Percentiles rank a stretch among this genome's conserved stretches.
Evolutionary conservation across 148 eudicot genomes (phyloP).

Genomic region (Suaeda aralocaspica): DNA sequence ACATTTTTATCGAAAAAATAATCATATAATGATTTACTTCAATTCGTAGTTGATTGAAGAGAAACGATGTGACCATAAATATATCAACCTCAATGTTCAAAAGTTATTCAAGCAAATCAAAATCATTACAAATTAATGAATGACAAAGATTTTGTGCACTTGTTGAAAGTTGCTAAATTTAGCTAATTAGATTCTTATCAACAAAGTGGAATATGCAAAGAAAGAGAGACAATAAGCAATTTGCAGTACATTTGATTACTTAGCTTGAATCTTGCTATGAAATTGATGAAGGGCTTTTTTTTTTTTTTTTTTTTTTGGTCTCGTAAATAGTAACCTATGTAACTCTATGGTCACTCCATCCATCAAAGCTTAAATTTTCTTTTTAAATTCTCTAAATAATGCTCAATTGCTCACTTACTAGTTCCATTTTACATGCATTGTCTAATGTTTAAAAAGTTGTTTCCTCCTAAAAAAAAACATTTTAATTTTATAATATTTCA

Average conservation of each 20-base stretch:
- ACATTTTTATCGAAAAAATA: too few relatives aligned
- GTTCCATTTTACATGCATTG: background rate
- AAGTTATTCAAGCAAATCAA: background rate
- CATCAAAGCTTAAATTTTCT: background rate
- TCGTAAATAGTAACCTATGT: slow-evolving; percentile 3
- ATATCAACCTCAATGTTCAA: background rate
- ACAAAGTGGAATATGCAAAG: background rate
- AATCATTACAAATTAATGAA: background rate
- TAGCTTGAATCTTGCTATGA: background rate
- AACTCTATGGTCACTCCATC: slow-evolving; percentile 7
- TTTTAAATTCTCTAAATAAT: background rate
- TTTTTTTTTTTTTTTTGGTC: background rate
- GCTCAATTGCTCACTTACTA: background rate
- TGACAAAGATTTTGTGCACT: background rate
- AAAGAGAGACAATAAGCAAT: background rate
- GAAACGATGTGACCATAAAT: background rate
- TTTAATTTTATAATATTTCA: too few relatives aligned
- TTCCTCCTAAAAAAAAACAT: background rate
- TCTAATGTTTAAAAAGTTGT: slow-evolving; percentile 10
- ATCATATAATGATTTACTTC: too few relatives aligned
- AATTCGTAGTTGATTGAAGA: too few relatives aligned
- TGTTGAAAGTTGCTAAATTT: slow-evolving; percentile 8
- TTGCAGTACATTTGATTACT: slow-evolving; percentile 1
- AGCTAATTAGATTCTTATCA: slow-evolving; percentile 1
- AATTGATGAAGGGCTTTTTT: background rate